Conservation (phyloP, 2,329 filamentous ascomycete genomes). For the Dothistroma pini region DNA sequence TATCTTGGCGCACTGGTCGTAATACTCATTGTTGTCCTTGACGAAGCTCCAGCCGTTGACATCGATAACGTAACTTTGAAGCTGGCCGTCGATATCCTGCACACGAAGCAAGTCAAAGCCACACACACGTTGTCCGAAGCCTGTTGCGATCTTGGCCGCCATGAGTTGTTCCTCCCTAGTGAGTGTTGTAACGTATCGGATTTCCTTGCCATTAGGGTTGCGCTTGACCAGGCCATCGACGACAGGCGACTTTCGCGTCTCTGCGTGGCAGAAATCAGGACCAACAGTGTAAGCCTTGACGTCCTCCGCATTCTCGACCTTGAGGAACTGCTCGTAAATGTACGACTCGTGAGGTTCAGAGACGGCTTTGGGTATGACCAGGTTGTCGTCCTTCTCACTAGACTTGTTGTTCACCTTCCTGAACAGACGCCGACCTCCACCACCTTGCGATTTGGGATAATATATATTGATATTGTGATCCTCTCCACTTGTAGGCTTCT, state of each 20-base stretch:
- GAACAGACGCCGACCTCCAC: constrained; percentile 87
- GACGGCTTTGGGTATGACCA: constrained; percentile 74
- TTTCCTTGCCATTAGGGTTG: constrained; percentile 95
- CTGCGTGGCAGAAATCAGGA: constrained; percentile 87
- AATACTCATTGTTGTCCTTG: constrained; percentile 98
- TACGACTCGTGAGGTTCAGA: constrained; percentile 79
- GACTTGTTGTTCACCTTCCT: constrained; percentile 99
- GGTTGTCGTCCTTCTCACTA: constrained; percentile 80
- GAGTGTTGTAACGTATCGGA: constrained; percentile 88
- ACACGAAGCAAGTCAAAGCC: constrained; percentile 92
- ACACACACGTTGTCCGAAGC: constrained; percentile 92
- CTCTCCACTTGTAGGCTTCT: constrained; percentile 97
- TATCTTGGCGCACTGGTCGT: constrained; percentile 84
- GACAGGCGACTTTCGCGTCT: constrained; percentile 94
- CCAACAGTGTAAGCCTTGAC: constrained; percentile 99
- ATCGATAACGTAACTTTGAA: constrained; percentile 92
- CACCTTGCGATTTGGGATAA: constrained; percentile 80
- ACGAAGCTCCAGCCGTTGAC: constrained; percentile 99
- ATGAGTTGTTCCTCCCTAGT: constrained; percentile 76
- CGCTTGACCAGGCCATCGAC: constrained; percentile 93
- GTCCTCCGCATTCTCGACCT: constrained; percentile 94
- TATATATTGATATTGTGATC: constrained; percentile 99
- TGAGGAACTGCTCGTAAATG: constrained; percentile 95
- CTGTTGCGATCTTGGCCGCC: constrained; percentile 82
- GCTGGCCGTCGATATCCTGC: constrained; percentile 49